Evolutionary conservation across 2,329 filamentous ascomycete genomes (phyloP), one percentile per base, ranked within the genome.

Genomic region (Didymella sp.): DNA sequence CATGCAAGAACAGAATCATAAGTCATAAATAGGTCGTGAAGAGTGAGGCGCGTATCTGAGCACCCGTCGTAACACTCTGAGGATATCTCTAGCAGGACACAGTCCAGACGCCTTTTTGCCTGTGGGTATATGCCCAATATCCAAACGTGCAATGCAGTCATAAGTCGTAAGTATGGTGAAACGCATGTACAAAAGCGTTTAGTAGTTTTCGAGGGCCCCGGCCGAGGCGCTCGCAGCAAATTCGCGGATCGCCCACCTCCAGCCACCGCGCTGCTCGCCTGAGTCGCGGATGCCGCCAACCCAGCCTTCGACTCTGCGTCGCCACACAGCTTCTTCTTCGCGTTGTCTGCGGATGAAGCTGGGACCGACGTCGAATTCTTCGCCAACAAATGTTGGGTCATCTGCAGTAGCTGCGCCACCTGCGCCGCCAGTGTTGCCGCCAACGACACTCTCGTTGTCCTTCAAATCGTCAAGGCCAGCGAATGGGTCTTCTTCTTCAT

Each of bases 341-440:
- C 90, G 85, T 73, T 98, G 94, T 61, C 93, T 84, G 67, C 89
- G 85, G 61, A 98, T 88, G 72, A 98, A 99, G 75, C 96, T 92
- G 3, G 94, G 95, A 0, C 95, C 95, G 53, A 99, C 92, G 73
- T 99, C 95, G 69, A 99, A 99, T 74, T 99, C 95, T 77, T 99
- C 95, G 49, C 92, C 92, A 12, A 97, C 90, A 77, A 76, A 74
- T n/a, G 71, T 62, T 37, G 68, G 60, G 17, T 76, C 74, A 17
- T 75, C 67, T 22, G 57, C 46, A 33, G 64, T 62, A 15, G 65
- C 51, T 41, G 63, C 63, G 12, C 65, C 65, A 31, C 53, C 57
- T 41, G 64, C 68, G 25, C 60, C 61, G 42, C 62, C 63, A 24
- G 67, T 67, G 51, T 61, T 63, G 30, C 56, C 50, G 19, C 71